These are phyloP conservation scores for Cantharellus anzutake DNA, from an alignment of 768 basidiomycete genomes.

Conservation along the genomic window DNA sequence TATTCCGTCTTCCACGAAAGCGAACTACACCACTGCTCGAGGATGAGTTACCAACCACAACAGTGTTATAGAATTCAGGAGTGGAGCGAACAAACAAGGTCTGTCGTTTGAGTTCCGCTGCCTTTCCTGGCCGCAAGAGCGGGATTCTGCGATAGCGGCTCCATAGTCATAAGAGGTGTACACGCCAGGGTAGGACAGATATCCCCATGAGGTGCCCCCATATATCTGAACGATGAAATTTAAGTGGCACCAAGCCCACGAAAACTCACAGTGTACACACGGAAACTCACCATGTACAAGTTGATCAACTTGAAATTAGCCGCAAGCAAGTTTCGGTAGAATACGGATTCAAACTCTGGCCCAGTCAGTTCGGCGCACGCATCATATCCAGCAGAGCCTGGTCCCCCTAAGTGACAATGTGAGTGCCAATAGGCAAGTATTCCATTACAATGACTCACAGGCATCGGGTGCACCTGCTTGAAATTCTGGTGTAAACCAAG, in stretches of 20 bases:
- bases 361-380: slow-evolving; percentile 49
- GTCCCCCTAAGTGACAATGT: background rate
- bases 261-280: slow-evolving; percentile 6
- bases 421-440: background rate
- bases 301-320: slow-evolving; percentile 65
- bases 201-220: slow-evolving; percentile 78
- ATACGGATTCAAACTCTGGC: slow-evolving; percentile 57
- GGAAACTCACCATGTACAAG: slow-evolving; percentile 79
- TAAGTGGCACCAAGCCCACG: background rate
- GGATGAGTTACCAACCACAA: slow-evolving; percentile 42
- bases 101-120: slow-evolving; percentile 58
- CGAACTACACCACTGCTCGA: slow-evolving; percentile 26
- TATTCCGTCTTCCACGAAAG: slow-evolving; percentile 17
- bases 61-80: slow-evolving; percentile 61
- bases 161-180: slow-evolving; percentile 62
- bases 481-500: slow-evolving; percentile 58
- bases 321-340: slow-evolving; percentile 61
- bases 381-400: slow-evolving; percentile 22
- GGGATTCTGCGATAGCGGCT: slow-evolving; percentile 31
- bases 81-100: slow-evolving; percentile 63
- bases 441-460: slow-evolving; percentile 19
- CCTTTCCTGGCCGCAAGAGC: slow-evolving; percentile 40
- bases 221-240: slow-evolving; percentile 2
- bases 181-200: slow-evolving; percentile 43
- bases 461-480: slow-evolving; percentile 67